phyloP scores from a whole-genome alignment of 2,329 filamentous ascomycete species.

The Nannizziopsis arthrosporioides region DNA sequence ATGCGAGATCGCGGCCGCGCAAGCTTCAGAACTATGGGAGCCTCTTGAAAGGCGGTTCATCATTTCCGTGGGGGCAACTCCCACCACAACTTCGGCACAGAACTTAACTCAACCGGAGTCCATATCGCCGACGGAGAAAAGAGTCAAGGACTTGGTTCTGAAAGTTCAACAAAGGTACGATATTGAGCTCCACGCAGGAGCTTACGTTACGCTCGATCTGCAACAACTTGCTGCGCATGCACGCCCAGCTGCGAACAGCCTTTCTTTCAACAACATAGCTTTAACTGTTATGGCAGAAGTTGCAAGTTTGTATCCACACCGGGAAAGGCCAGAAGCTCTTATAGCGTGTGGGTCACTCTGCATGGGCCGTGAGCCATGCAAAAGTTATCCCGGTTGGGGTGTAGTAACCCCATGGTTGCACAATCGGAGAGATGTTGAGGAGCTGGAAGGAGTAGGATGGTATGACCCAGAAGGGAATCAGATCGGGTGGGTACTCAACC shows the following conservation, averaged over 20 bases:
- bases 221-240: conserved; percentile 66
- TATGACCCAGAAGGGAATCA: conserved; percentile 20
- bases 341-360: conserved; percentile 57
- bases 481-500: conserved; percentile 53
- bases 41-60: conserved; percentile 29
- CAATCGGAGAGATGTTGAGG: conserved; percentile 5
- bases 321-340: conserved; percentile 47
- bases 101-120: conserved; percentile 38
- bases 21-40: conserved; percentile 12
- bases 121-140: conserved; percentile 5
- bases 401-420: conserved; percentile 51
- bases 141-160: conserved; percentile 12
- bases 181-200: conserved; percentile 62
- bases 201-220: conserved; percentile 62
- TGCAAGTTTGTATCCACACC: conserved; percentile 50
- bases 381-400: conserved; percentile 58
- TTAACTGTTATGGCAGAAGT: conserved; percentile 61
- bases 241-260: conserved; percentile 26
- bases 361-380: conserved; percentile 59
- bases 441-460: conserved; percentile 5
- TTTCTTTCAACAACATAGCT: conserved; percentile 42
- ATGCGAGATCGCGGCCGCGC: conserved; percentile 23
- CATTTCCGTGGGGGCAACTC: conserved; percentile 63
- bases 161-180: conserved; percentile 19
- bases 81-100: conserved; percentile 56